These are phyloP conservation scores for Periglandula ipomoeae DNA, from an alignment of 2,329 filamentous ascomycete genomes.

Conservation along the genomic window DNA sequence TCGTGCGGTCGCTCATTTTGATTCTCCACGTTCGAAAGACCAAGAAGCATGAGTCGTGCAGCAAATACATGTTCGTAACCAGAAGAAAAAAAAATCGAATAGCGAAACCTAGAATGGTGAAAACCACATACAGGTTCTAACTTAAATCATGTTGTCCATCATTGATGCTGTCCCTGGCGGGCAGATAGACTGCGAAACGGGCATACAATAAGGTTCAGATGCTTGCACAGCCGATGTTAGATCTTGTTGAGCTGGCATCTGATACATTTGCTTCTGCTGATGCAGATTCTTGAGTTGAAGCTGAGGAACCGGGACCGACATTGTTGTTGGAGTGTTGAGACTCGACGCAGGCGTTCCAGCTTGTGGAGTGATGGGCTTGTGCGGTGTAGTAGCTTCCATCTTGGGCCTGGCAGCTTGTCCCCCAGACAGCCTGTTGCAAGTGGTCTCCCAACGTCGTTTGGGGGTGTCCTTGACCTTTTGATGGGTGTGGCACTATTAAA, in stretches of 20 bases:
- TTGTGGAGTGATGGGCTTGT: conserved; percentile 23
- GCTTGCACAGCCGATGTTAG: not conserved
- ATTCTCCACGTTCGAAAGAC: not conserved
- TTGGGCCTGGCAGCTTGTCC: conserved; percentile 37
- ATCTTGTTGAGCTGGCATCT: conserved; percentile 1
- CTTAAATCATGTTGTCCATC: conserved; percentile 6
- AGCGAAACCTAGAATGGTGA: not conserved
- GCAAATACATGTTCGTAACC: not conserved
- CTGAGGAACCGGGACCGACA: conserved; percentile 4
- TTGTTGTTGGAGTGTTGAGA: conserved; percentile 6
- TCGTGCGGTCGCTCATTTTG: not conserved
- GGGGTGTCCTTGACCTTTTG: conserved; percentile 63
- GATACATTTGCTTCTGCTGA: conserved; percentile 4
- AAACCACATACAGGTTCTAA: not conserved
- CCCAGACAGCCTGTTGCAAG: conserved; percentile 27
- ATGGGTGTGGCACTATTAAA: conserved; percentile 56
- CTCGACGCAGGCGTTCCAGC: conserved; percentile 12
- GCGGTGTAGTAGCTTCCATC: conserved; percentile 27
- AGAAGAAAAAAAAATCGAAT: not conserved
- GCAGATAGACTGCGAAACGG: not conserved
- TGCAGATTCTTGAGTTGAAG: conserved; percentile 5
- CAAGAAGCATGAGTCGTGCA: not conserved
- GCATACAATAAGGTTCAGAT: not conserved
- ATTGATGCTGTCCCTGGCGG: not conserved
- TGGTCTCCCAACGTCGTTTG: conserved; percentile 57